Evolutionary conservation across 176 grass and related monocot species (phyloP).

Genomic region (Thalia dealbata): DNA sequence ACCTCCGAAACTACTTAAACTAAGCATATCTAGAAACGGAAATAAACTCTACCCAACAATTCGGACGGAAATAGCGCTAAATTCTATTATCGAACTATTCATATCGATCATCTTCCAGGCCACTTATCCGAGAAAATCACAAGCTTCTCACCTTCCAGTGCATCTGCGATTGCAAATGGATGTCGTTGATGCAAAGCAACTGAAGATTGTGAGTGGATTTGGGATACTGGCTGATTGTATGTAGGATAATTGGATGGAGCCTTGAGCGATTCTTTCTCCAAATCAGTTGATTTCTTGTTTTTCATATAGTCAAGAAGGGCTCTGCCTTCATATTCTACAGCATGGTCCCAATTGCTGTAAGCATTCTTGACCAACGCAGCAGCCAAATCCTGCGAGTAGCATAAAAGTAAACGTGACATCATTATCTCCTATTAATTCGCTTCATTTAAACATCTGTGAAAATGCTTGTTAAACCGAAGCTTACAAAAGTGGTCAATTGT

Average conservation of each 20-base stretch:
- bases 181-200: slow-evolving; percentile 26
- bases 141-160: slow-evolving; percentile 26
- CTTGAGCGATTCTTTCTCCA: slow-evolving; percentile 13
- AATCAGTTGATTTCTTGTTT: background rate
- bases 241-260: slow-evolving; percentile 25
- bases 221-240: slow-evolving; percentile 20
- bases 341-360: slow-evolving; percentile 2
- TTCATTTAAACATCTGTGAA: too few relatives aligned
- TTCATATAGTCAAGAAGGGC: background rate
- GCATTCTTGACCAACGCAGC: slow-evolving; percentile 1
- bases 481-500: too few relatives aligned
- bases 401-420: background rate
- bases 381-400: background rate
- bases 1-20: background rate
- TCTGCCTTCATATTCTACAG: slow-evolving; percentile 2
- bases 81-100: background rate
- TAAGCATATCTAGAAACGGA: background rate
- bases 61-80: too few relatives aligned
- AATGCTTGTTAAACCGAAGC: too few relatives aligned
- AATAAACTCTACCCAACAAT: too few relatives aligned
- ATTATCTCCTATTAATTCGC: too few relatives aligned
- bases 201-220: slow-evolving; percentile 31
- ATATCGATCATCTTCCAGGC: background rate
- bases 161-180: slow-evolving; percentile 9
- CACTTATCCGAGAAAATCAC: background rate